Base-by-base conservation (phyloP, 352 stramenopile species). In the Detonula confervacea region DNA sequence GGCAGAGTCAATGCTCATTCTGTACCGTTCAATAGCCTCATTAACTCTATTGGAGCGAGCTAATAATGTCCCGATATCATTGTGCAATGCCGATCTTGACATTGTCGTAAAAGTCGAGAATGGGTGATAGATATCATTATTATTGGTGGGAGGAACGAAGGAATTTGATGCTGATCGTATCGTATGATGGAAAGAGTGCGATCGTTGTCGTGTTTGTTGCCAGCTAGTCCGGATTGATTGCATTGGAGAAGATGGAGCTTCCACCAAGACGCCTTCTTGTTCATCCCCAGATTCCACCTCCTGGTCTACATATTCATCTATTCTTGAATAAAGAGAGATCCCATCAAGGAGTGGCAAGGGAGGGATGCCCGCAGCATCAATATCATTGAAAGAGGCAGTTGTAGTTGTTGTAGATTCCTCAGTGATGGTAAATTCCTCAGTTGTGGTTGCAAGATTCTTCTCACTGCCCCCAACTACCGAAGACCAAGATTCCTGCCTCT, bases 41-140 rank as follows among this genome's bases (percentile, higher is more conserved):
- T 75, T 52, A 0, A 76, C 25, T 24, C 62, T 60, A 75, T 79
- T 76, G 12, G 57, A 56, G 20, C 76, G 35, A 27, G 68, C 62
- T 4, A 84, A 35, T 30, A 84, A 30, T 39, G 76, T 79, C 0
- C 76, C 76, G 51, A 84, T 84, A 47, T 84, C 76, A 54, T 84
- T 84, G 14, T 79, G 68, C 16, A 84, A 44, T 9, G 67, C 57
- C 1, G 68, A 69, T 69, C 51, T 61, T 6, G 76, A 79, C 30
- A 65, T 47, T 12, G 67, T 77, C 8, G 46, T 49, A 49, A 49
- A 49, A 4, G 42, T 18, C 20, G 42, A 49, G 20, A 49, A 49
- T n/a, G 20, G 2, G n/a, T n/a, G n/a, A n/a, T 49, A 16, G 42
- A 49, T 6, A 5, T 49, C 2, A 16, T 20, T 49, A 11, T 22